phyloP scores from a whole-genome alignment of 2,329 filamentous ascomycete species.

The Botrytis elliptica region DNA sequence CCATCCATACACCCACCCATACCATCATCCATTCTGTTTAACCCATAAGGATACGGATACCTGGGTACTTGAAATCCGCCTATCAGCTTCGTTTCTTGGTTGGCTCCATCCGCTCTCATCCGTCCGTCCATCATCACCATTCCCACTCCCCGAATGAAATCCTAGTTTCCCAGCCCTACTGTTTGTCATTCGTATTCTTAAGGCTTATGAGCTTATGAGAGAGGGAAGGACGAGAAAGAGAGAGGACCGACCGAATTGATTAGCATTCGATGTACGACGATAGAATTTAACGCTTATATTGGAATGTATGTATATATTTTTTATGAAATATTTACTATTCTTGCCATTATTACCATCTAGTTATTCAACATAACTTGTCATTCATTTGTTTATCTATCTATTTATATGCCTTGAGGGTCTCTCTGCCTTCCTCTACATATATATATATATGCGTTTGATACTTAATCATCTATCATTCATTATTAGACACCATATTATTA shows the following conservation, averaged over 20 bases:
- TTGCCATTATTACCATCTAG: not conserved
- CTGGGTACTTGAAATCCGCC: not conserved
- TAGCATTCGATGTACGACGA: not conserved
- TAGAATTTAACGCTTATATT: not conserved
- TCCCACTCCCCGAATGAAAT: slow-evolving; percentile 9
- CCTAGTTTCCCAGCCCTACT: slow-evolving; percentile 14
- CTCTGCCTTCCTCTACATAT: not conserved
- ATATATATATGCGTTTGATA: not conserved
- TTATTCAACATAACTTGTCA: not conserved
- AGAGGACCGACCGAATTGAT: not conserved
- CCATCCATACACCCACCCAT: not conserved
- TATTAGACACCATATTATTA: not conserved
- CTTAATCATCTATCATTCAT: not conserved
- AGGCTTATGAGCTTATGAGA: slow-evolving; percentile 6
- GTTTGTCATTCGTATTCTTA: slow-evolving; percentile 5
- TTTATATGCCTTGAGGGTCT: not conserved
- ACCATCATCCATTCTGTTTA: not conserved
- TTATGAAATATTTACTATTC: not conserved
- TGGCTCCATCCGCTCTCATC: not conserved
- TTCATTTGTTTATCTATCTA: too few relatives aligned
- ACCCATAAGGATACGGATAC: slow-evolving; percentile 5
- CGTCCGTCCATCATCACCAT: not conserved
- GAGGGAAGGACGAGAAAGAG: not conserved
- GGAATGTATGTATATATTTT: not conserved
- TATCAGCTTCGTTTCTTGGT: not conserved